These are phyloP conservation scores for Aureobasidium subglaciale DNA, from an alignment of 2,329 filamentous ascomycete species.

Conservation along the genomic window DNA sequence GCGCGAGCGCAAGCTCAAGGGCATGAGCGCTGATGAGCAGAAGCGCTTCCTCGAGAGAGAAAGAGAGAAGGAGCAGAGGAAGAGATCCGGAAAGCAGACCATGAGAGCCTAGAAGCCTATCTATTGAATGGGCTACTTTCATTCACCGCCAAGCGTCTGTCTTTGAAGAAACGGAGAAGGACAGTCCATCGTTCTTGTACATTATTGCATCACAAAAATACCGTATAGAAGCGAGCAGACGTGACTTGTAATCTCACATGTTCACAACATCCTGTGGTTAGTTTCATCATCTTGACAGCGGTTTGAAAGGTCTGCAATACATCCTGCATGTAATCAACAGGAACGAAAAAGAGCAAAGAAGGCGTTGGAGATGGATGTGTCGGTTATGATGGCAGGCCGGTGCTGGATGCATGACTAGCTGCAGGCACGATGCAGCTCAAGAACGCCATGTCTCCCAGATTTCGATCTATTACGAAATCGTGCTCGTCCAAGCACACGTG, in stretches of 20 bases:
- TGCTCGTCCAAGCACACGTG: not conserved
- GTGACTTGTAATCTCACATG: too few species aligned
- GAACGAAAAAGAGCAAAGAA: too few species aligned
- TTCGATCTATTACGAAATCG: not conserved
- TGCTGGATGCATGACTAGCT: not conserved
- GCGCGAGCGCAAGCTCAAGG: conserved; percentile 62
- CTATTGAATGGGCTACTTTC: too few species aligned
- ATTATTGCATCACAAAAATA: not conserved
- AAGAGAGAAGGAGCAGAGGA: conserved; percentile 63
- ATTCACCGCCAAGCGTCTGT: too few species aligned
- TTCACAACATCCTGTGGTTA: too few species aligned
- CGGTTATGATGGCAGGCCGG: not conserved
- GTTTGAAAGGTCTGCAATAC: not conserved
- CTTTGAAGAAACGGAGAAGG: not conserved
- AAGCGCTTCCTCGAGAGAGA: conserved; percentile 66
- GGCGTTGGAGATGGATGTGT: too few species aligned
- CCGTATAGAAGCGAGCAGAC: not conserved
- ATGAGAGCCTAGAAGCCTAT: conserved; percentile 37
- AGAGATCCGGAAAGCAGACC: conserved; percentile 56
- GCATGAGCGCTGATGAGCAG: conserved; percentile 55
- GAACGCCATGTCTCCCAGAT: not conserved
- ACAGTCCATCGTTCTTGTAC: conserved; percentile 10
- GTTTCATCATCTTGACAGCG: too few species aligned
- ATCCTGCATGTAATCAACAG: too few species aligned
- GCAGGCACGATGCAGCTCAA: not conserved